Evolutionary conservation across 2,329 filamentous ascomycete species (phyloP).

Genomic region (Aureobasidium sp.): DNA sequence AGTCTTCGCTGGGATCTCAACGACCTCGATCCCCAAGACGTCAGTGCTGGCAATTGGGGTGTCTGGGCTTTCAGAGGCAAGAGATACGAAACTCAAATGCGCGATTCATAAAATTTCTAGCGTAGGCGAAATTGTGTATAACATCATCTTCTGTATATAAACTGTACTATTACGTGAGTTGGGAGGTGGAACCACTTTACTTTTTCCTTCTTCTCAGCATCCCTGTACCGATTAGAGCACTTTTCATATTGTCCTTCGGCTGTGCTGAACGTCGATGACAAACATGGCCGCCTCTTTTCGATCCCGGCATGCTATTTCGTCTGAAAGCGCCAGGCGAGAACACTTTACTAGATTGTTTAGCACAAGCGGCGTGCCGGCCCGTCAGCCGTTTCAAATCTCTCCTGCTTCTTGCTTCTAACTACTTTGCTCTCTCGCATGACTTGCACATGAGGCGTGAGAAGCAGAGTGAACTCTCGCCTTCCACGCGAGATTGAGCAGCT

Average conservation of each 20-base stretch:
- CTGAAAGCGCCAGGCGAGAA: not conserved
- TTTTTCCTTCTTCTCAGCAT: not conserved
- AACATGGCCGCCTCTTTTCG: not conserved
- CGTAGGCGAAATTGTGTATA: not conserved
- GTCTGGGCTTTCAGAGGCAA: conserved; percentile 97
- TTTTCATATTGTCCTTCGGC: not conserved
- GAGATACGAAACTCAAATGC: conserved; percentile 60
- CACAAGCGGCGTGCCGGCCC: not conserved
- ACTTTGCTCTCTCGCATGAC: not conserved
- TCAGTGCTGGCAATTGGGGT: conserved; percentile 95
- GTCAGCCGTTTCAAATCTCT: not conserved
- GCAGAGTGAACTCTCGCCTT: not conserved
- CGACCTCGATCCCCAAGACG: conserved; percentile 85
- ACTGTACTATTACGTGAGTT: conserved; percentile 1
- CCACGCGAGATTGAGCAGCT: conserved; percentile 1
- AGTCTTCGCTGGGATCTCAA: conserved; percentile 96
- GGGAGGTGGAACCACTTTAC: not conserved
- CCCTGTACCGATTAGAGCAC: not conserved
- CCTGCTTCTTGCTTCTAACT: not conserved
- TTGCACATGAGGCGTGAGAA: not conserved
- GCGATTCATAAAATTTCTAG: not conserved
- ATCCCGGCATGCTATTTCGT: not conserved
- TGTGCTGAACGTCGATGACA: not conserved
- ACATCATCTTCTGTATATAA: conserved; percentile 4
- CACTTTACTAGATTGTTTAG: not conserved